Conservation (phyloP, 768 basidiomycete species). For the Russula olivacea region DNA sequence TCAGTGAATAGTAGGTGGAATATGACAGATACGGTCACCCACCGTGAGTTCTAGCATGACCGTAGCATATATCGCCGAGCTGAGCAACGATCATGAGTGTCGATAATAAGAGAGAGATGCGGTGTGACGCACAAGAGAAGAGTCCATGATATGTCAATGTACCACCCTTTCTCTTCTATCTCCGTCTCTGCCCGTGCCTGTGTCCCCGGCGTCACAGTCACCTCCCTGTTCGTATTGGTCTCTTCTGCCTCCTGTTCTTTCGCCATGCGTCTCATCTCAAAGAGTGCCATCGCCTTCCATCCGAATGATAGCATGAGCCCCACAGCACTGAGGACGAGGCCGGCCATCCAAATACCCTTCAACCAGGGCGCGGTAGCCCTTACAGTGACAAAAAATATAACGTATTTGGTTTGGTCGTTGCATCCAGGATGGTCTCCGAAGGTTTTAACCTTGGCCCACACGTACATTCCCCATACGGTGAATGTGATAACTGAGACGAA, state of each 20-base stretch:
- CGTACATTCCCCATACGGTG: conserved; percentile 13
- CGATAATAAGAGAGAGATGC: not conserved
- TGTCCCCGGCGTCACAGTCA: not conserved
- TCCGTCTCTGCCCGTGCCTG: not conserved
- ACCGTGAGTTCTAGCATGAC: conserved; percentile 19
- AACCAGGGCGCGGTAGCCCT: conserved; percentile 17
- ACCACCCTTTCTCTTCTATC: not conserved
- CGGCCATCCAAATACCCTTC: conserved; percentile 2
- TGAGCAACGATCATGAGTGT: conserved; percentile 1
- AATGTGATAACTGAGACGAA: not conserved
- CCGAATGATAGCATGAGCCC: conserved; percentile 5
- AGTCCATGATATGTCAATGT: not conserved
- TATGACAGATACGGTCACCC: not conserved
- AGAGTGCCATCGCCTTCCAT: not conserved
- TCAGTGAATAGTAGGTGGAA: not conserved
- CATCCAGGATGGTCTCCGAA: not conserved
- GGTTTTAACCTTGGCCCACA: not conserved
- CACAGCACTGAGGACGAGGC: conserved; percentile 2
- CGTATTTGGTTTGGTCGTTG: conserved; percentile 14
- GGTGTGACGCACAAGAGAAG: conserved; percentile 8
- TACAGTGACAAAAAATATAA: conserved; percentile 9
- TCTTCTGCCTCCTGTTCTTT: not conserved
- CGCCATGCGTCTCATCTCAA: not conserved
- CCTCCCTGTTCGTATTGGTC: too few relatives aligned
- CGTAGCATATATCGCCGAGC: conserved; percentile 13